Evolutionary conservation across 768 basidiomycete genomes (phyloP).

Genomic region (Hericium coralloides): DNA sequence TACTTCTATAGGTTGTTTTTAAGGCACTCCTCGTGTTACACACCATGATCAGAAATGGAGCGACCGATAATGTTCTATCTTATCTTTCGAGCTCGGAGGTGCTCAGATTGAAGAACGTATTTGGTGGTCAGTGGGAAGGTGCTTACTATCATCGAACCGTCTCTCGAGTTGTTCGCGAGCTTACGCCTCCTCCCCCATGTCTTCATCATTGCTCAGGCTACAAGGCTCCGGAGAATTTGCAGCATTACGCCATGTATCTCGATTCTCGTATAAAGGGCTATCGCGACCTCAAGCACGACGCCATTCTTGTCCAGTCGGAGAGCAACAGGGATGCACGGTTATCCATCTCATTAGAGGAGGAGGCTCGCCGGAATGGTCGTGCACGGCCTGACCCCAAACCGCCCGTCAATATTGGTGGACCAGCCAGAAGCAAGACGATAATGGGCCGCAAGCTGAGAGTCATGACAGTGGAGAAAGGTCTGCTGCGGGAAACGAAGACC

Average conservation of each 20-base stretch:
- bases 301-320: slow-evolving; percentile 89
- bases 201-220: slow-evolving; percentile 47
- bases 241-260: slow-evolving; percentile 82
- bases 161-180: not conserved
- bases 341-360: slow-evolving; percentile 54
- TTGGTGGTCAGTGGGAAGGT: slow-evolving; percentile 88
- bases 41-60: slow-evolving; percentile 94
- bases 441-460: slow-evolving; percentile 77
- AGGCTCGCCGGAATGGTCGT: slow-evolving; percentile 15
- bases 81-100: slow-evolving; percentile 78
- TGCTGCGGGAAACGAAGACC: slow-evolving; percentile 83
- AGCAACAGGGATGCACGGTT: slow-evolving; percentile 79
- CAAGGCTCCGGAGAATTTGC: slow-evolving; percentile 74
- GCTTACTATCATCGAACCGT: not conserved
- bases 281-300: slow-evolving; percentile 88
- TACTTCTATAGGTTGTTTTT: slow-evolving; percentile 72
- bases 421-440: slow-evolving; percentile 61
- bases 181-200: not conserved
- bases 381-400: slow-evolving; percentile 6
- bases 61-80: slow-evolving; percentile 84
- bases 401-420: not conserved
- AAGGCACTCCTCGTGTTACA: slow-evolving; percentile 94
- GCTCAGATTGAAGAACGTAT: slow-evolving; percentile 74
- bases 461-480: slow-evolving; percentile 93
- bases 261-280: slow-evolving; percentile 84